Base-by-base conservation (phyloP, 495 filamentous ascomycete genomes). In the Arthonia radiata region DNA sequence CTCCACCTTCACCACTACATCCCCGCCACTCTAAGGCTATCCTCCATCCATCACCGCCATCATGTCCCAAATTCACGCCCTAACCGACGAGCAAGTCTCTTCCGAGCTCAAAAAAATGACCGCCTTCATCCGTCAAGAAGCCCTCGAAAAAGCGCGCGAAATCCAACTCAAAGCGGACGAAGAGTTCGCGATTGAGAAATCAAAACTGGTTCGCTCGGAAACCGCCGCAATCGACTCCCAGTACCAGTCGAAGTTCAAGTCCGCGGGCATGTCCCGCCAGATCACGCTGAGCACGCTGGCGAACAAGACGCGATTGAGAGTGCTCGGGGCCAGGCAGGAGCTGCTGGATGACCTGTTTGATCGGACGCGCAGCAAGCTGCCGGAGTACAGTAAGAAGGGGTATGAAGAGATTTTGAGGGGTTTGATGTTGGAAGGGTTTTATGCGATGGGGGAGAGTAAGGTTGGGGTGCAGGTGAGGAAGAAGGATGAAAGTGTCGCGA, bases 101-200 rank as follows among this genome's bases (percentile, higher is more conserved):
- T 64, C 66, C 49, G 89, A 99, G 64, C 77, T 99, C 48, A 77
- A 72, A 59, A 99, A 99, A 62, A 99, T 99, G 89, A 94, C 89
- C 24, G 79, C 82, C 48, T 99, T 99, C 74, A 99, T 99, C 68
- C 74, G 73, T 47, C 82, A 93, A 56, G 89, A 99, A 62, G 89
- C 89, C 14, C 56, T 69, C 19, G 89, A 99, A 48, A 99, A 99
- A 56, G 80, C 82, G 38, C 68, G 68, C 43, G 89, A 99, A 50
- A 94, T 99, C 55, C 61, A 78, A 36, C 67, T 93, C 53, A 94
- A 94, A 53, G 89, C 89, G 49, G 77, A 94, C 53, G 81, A 93
- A 48, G 89, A 99, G 49, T 92, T 93, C 50, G 71, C 75, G 37
- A 93, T 92, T 44, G 89, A 94, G 47, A 94, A 94, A 54, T 81